Conservation (phyloP, 805 yeast genomes). For the Metschnikowia cubensis region DNA sequence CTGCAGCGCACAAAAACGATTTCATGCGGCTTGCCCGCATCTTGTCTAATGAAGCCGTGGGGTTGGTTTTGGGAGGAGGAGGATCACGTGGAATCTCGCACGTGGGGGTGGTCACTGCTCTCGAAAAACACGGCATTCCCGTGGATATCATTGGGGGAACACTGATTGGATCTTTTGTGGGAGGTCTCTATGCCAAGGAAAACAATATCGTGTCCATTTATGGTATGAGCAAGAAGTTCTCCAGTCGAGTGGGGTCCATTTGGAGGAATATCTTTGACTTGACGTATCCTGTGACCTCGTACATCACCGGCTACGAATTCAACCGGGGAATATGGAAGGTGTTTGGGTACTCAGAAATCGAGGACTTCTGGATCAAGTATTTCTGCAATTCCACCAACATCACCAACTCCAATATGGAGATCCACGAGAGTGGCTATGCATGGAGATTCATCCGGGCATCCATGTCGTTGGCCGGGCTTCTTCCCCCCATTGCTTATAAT, state of each 20-base stretch:
- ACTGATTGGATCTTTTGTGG: slow-evolving; percentile 92
- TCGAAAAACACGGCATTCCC: slow-evolving; percentile 91
- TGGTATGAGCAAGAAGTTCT: slow-evolving; percentile 83
- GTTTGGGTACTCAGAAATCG: slow-evolving; percentile 87
- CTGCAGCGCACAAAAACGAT: slow-evolving; percentile 48
- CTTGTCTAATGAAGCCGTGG: slow-evolving; percentile 88
- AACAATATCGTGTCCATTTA: slow-evolving; percentile 87
- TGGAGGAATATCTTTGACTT: slow-evolving; percentile 85
- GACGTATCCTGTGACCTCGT: slow-evolving; percentile 91
- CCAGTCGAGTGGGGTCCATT: slow-evolving; percentile 72
- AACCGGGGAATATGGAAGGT: slow-evolving; percentile 97
- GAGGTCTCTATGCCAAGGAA: slow-evolving; percentile 91
- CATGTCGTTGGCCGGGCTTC: slow-evolving; percentile 90
- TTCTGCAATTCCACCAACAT: slow-evolving; percentile 92
- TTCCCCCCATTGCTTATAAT: slow-evolving; percentile 83
- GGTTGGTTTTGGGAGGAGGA: slow-evolving; percentile 94
- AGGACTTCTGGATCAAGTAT: slow-evolving; percentile 90
- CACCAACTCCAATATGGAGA: slow-evolving; percentile 92
- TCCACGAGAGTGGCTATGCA: slow-evolving; percentile 87
- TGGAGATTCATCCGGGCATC: slow-evolving; percentile 96
- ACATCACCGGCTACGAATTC: slow-evolving; percentile 96
- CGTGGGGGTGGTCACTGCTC: slow-evolving; percentile 83
- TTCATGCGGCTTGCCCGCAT: slow-evolving; percentile 86
- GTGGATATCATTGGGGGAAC: slow-evolving; percentile 95
- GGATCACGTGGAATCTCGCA: slow-evolving; percentile 96